Evolutionary conservation across 768 basidiomycete species (phyloP).

Genomic region (Hypholoma fasciculare): DNA sequence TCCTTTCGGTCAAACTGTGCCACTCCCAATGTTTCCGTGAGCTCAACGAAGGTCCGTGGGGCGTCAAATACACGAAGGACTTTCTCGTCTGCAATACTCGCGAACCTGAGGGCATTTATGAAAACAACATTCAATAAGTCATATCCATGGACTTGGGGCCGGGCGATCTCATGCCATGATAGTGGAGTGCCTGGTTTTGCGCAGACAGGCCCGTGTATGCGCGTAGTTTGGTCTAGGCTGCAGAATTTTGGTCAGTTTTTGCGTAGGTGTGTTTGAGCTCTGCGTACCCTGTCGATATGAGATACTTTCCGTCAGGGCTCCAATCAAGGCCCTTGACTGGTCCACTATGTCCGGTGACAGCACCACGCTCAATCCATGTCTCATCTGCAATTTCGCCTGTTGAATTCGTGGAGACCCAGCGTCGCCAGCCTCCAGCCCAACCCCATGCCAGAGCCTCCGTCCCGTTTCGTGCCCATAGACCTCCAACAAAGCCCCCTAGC

Average conservation of each 20-base stretch:
- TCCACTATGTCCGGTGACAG: slow-evolving; percentile 82
- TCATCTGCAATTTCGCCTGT: slow-evolving; percentile 30
- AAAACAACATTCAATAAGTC: slow-evolving; percentile 83
- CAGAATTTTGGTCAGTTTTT: slow-evolving; percentile 3
- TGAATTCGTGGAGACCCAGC: slow-evolving; percentile 59
- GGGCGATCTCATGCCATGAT: slow-evolving; percentile 82
- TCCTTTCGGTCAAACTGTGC: slow-evolving; percentile 48
- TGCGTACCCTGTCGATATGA: slow-evolving; percentile 81
- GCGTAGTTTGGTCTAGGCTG: slow-evolving; percentile 89
- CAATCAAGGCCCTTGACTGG: slow-evolving; percentile 81
- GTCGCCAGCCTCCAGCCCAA: slow-evolving; percentile 93
- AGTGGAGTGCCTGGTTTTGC: not conserved
- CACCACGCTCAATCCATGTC: slow-evolving; percentile 76
- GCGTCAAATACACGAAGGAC: slow-evolving; percentile 93
- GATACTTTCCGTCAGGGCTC: slow-evolving; percentile 84
- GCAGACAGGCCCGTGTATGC: slow-evolving; percentile 70
- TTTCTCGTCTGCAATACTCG: slow-evolving; percentile 95
- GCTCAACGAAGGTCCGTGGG: slow-evolving; percentile 73
- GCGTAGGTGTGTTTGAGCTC: not conserved
- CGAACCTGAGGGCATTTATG: slow-evolving; percentile 74
- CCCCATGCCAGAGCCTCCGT: slow-evolving; percentile 79
- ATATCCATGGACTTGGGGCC: slow-evolving; percentile 97
- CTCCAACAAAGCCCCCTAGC: slow-evolving; percentile 91
- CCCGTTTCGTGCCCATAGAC: slow-evolving; percentile 71
- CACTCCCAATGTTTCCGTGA: slow-evolving; percentile 51